phyloP scores from a whole-genome alignment of 768 basidiomycete genomes.

The Podaxis pistillaris region DNA sequence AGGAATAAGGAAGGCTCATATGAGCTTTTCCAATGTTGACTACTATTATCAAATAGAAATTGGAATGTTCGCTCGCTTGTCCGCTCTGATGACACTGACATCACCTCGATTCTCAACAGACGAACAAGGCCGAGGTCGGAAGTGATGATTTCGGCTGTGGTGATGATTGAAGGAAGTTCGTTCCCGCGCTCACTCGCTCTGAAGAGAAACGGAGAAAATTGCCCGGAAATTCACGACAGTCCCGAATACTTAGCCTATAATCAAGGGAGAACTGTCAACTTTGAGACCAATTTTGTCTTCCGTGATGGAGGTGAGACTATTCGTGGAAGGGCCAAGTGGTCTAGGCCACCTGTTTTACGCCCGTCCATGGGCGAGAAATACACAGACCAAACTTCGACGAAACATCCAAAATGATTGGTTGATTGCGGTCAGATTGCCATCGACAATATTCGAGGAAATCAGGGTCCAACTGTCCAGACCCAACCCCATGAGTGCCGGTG shows the following conservation, averaged over 20 bases:
- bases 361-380: not conserved
- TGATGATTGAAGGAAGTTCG: not conserved
- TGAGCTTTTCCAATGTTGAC: not conserved
- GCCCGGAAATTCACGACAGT: not conserved
- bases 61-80: not conserved
- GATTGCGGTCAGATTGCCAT: constrained; percentile 5
- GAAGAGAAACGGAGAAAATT: not conserved
- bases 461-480: constrained; percentile 13
- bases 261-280: too few species aligned
- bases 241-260: too few species aligned
- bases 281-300: too few species aligned
- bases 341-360: not conserved
- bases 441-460: constrained; percentile 12
- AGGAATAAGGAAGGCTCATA: not conserved
- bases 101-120: not conserved
- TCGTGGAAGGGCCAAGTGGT: not conserved
- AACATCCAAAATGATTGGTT: not conserved
- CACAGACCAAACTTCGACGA: not conserved
- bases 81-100: not conserved
- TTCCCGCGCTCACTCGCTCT: not conserved
- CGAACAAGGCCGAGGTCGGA: not conserved
- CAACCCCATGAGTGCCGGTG: not conserved
- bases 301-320: not conserved
- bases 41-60: not conserved
- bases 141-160: not conserved